Evolutionary conservation across 2,329 filamentous ascomycete species (phyloP).

Genomic region (Ilyonectria sp.): DNA sequence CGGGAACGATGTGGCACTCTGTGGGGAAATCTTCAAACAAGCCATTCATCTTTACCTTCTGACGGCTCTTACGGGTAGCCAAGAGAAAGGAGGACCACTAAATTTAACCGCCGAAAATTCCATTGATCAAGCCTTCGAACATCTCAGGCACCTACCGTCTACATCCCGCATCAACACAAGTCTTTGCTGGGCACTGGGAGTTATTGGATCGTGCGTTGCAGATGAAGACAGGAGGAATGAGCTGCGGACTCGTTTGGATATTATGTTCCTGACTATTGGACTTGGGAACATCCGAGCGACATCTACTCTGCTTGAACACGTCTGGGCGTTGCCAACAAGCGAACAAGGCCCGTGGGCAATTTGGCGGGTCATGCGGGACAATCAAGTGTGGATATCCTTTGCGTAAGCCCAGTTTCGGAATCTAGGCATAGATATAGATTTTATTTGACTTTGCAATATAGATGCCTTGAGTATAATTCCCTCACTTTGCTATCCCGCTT

Average conservation of each 20-base stretch:
- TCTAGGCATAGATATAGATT: neutral
- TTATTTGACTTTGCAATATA: neutral
- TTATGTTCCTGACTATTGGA: conserved; percentile 49
- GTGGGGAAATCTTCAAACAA: conserved; percentile 55
- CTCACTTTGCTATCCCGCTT: neutral
- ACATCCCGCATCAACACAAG: conserved; percentile 46
- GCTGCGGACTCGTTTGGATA: conserved; percentile 45
- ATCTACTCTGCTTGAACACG: conserved; percentile 51
- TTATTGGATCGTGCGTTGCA: conserved; percentile 44
- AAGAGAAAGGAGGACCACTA: neutral
- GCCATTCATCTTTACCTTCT: conserved; percentile 54
- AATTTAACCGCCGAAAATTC: conserved; percentile 8
- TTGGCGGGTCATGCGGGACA: conserved; percentile 55
- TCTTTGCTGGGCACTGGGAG: conserved; percentile 45
- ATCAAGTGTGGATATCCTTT: conserved; percentile 59
- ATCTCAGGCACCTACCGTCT: conserved; percentile 39
- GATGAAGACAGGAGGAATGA: conserved; percentile 51
- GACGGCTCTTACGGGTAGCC: neutral
- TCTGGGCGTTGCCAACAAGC: conserved; percentile 50
- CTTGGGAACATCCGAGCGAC: conserved; percentile 57
- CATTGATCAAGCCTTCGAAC: conserved; percentile 31
- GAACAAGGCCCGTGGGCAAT: conserved; percentile 54
- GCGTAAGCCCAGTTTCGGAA: conserved; percentile 42
- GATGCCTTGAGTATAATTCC: neutral
- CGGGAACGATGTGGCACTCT: conserved; percentile 50